phyloP scores from a whole-genome alignment of 1,139 yeast genomes.

The Pneumocystis murina region DNA sequence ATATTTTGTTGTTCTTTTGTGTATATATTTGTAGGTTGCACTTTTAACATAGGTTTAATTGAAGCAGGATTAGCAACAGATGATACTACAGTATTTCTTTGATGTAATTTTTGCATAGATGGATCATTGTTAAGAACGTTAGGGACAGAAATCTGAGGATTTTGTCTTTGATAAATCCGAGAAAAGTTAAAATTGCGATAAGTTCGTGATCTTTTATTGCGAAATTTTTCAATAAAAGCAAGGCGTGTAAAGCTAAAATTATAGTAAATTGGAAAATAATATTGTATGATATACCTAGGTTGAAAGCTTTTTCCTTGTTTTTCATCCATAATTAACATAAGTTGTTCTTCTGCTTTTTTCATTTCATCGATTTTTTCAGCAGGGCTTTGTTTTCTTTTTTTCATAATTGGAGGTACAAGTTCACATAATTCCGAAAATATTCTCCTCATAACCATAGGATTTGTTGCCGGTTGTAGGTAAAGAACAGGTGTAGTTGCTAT shows the following conservation, averaged over 20 bases:
- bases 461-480: conserved; percentile 8
- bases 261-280: not conserved
- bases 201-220: conserved; percentile 1
- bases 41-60: not conserved
- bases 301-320: conserved; percentile 10
- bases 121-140: not conserved
- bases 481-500: conserved; percentile 13
- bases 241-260: conserved; percentile 9
- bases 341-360: conserved; percentile 8
- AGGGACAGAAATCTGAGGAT: not conserved
- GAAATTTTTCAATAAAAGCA: conserved; percentile 12
- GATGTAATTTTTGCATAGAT: not conserved
- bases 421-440: conserved; percentile 5
- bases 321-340: conserved; percentile 12
- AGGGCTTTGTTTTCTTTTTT: conserved; percentile 6
- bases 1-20: not conserved
- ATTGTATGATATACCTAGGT: conserved; percentile 1
- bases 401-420: conserved; percentile 6
- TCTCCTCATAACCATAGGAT: conserved; percentile 8
- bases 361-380: conserved; percentile 7
- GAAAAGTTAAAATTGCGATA: not conserved
- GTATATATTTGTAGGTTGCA: not conserved
- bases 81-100: not conserved
- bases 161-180: not conserved
- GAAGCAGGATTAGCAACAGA: not conserved